Evolutionary conservation across 768 basidiomycete species (phyloP).

Genomic region (Rhodotorula babjevae): DNA sequence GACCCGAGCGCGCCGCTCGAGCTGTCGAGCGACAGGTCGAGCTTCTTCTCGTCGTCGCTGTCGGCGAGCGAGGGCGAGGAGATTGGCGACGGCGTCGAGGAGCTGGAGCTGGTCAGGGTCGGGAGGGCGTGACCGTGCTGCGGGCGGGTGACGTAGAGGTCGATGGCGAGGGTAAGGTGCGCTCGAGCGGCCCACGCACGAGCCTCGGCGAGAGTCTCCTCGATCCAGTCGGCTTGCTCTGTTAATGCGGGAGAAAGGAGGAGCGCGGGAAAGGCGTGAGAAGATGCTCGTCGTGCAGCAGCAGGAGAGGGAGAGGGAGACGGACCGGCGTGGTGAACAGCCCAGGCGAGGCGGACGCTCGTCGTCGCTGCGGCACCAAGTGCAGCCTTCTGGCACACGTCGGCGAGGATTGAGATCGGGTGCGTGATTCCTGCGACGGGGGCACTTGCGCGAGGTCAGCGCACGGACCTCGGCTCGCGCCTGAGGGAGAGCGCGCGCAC

Average conservation of each 20-base stretch:
- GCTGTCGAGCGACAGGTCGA: background rate
- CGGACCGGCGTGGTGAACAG: slow-evolving; percentile 14
- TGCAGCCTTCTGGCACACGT: slow-evolving; percentile 2
- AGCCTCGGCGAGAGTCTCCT: background rate
- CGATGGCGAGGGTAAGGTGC: background rate
- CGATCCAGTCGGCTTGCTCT: slow-evolving; percentile 27
- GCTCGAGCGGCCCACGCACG: background rate
- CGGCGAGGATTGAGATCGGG: slow-evolving; percentile 3
- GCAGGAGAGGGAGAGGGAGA: background rate
- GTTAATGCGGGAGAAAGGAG: no score
- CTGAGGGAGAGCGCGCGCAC: background rate
- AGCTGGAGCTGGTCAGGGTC: background rate
- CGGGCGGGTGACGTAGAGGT: slow-evolving; percentile 3
- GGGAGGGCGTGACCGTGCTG: background rate
- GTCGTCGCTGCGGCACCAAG: background rate
- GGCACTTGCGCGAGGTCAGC: no score
- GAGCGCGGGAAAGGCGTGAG: no score
- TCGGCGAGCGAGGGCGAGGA: no score
- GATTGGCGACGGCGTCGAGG: background rate
- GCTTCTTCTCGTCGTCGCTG: background rate
- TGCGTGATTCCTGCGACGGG: slow-evolving; percentile 28
- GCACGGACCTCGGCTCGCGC: background rate
- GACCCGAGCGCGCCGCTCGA: background rate
- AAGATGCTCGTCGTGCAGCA: no score
- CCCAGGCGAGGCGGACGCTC: slow-evolving; percentile 24